Evolutionary conservation across 2,329 filamentous ascomycete species (phyloP).

Genomic region (Penicillium sp.): DNA sequence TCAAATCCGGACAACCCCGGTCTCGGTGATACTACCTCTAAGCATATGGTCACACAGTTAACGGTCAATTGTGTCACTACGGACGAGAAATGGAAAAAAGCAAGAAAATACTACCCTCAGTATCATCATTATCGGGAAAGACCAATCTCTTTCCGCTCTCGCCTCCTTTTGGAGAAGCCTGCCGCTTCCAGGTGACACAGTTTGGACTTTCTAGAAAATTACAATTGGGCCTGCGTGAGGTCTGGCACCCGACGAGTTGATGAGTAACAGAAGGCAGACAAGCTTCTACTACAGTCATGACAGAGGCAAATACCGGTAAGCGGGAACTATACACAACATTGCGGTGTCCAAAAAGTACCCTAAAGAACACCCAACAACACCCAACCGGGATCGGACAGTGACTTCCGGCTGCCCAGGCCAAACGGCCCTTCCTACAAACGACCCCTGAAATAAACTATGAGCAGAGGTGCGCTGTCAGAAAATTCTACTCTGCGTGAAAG

Average conservation of each 20-base stretch:
- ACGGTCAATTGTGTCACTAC: constrained; percentile 6
- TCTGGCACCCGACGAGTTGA: constrained; percentile 3
- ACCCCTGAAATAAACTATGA: background rate
- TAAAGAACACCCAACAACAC: background rate
- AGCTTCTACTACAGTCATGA: constrained; percentile 9
- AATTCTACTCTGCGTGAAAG: background rate
- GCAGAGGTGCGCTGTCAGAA: constrained; percentile 7
- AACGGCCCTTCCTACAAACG: constrained; percentile 18
- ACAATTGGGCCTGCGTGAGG: constrained; percentile 11
- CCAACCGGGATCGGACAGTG: constrained; percentile 10
- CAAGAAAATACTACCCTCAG: constrained; percentile 8
- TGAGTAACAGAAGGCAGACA: constrained; percentile 16
- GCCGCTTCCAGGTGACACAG: constrained; percentile 3
- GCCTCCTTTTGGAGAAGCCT: constrained; percentile 1
- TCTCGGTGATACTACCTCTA: constrained; percentile 7
- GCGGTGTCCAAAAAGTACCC: constrained; percentile 4
- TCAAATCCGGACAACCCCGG: constrained; percentile 2
- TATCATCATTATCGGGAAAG: background rate
- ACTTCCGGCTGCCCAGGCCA: constrained; percentile 12
- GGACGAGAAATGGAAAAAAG: background rate
- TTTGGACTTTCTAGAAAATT: constrained; percentile 18
- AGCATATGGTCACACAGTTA: constrained; percentile 13
- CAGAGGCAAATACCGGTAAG: constrained; percentile 3
- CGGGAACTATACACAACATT: constrained; percentile 6
- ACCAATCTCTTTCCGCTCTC: background rate